Evolutionary conservation across 169 alveolate genomes (phyloP).

Genomic region (Plasmodium coatneyi): DNA sequence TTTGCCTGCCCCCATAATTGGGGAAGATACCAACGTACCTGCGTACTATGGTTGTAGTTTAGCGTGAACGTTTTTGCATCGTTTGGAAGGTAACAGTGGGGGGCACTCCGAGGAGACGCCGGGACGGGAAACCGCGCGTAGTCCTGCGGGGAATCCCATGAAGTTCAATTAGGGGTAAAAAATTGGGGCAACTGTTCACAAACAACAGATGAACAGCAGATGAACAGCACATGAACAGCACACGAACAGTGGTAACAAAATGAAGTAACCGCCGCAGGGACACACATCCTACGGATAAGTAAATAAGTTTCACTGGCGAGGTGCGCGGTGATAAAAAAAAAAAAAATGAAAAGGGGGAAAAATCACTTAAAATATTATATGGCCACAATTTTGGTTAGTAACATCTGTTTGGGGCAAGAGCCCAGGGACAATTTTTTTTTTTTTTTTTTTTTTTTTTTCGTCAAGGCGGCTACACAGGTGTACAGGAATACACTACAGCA

Average conservation of each 20-base stretch:
- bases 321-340: not conserved
- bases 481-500: not conserved
- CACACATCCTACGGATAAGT: not conserved
- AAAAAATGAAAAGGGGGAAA: not conserved
- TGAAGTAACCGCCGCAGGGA: not conserved
- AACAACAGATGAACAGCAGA: not conserved
- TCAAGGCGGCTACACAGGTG: not conserved
- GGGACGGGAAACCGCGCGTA: not conserved
- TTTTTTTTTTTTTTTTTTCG: not conserved
- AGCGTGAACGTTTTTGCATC: not conserved
- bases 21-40: not conserved
- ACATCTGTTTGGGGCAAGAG: not conserved
- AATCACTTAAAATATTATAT: not conserved
- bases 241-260: not conserved
- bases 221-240: not conserved
- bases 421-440: not conserved
- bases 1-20: not conserved
- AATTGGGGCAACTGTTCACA: no score
- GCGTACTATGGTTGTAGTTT: not conserved
- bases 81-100: not conserved
- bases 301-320: not conserved
- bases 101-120: not conserved
- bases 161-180: not conserved
- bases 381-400: not conserved
- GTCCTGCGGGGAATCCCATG: not conserved